Base-by-base conservation (phyloP, 176 grass and related monocot genomes). In the Ensete glaucum region DNA sequence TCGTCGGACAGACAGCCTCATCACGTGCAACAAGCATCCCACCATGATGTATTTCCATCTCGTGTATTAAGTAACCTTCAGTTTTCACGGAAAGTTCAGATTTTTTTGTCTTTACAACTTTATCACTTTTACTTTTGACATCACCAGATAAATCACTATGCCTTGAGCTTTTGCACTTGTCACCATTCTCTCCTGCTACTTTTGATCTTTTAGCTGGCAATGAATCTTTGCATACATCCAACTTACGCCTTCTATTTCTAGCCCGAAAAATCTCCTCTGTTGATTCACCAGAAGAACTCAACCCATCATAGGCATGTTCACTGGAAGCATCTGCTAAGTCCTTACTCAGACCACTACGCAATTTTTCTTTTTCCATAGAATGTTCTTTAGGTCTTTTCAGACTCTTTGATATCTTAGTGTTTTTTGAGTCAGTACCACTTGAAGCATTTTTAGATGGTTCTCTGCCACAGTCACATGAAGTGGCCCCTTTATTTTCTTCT, bases 121-220 rank as follows among this genome's bases (percentile, higher is more conserved):
- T 63, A 66, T 54, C 75, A 2, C 79, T 82, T 59, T 77, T 82
- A 64, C 62, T 70, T 69, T 85, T 69, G 64, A 23, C 76, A 59
- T 23, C 50, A 24, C 75, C 20, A 25, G 69, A 82, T 0, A 23
- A 59, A 69, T 86, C 84, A n/a, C 48, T 76, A 50, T 72, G 83
- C 55, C 29, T 72, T 52, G 26, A 76, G 74, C 17, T 66, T 73
- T 93, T 87, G 52, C 50, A 69, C 77, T 57, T 58, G 75, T 81
- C 82, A 68, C 67, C 74, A 54, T 67, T 63, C 71, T 50, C 84
- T 54, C 85, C 76, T 68, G n/a, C 77, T 63, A 68, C 71, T 74
- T 82, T 89, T 74, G 57, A 55, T 53, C 67, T 89, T 76, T 89
- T 93, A 79, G 81, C 59, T 13, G 76, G 71, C 69, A 19, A 70